Evolutionary conservation across 2,329 filamentous ascomycete genomes (phyloP), one percentile per base, ranked within the genome.

Genomic region (Scolecobasidium constrictum): DNA sequence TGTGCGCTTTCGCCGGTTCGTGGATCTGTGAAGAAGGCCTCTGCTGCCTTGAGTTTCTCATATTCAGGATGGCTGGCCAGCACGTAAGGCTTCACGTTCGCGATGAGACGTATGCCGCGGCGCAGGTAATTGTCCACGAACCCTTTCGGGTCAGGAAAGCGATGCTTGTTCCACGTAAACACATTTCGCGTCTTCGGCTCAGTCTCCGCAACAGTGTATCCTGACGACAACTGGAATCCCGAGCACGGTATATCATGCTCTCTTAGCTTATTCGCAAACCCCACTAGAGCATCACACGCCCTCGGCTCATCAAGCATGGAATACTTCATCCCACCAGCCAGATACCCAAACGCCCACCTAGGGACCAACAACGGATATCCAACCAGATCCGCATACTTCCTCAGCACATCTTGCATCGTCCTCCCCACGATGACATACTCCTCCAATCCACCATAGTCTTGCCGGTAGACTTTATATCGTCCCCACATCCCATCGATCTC

Each of bases 401-500:
- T 66, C 0, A 86, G 77, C 1, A 85, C 72, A 2, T 84, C 81
- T 46, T 74, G 69, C 3, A 84, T 61, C 0, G 77, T 84, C 50
- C 69, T 69, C 11, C 81, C 81, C 1, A 83, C 68, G 38, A 86
- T 73, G 17, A 78, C 64, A 49, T 84, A 85, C 59, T 84, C 73
- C 53, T 86, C 81, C 1, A 86, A 64, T 0, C 82, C 82, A 17
- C 82, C 81, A 48, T 80, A 73, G 46, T 82, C 78, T 57, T 86
- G 81, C 5, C 81, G 72, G 52, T 83, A 83, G 16, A 83, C 78
- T 56, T 85, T 85, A 70, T 77, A 85, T 45, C 73, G 73, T 1
- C 81, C 81, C 79, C 81, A 86, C 61, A 85, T 72, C 20, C 81
- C 81, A 53, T 86, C 82, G 59, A 86, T 80, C 57, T 86, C 81